Percentiles rank a stretch among this genome's conserved stretches.
These are phyloP conservation scores for Metarhizium sp. DNA, from an alignment of 2,329 filamentous ascomycete species.

Conservation along the genomic window DNA sequence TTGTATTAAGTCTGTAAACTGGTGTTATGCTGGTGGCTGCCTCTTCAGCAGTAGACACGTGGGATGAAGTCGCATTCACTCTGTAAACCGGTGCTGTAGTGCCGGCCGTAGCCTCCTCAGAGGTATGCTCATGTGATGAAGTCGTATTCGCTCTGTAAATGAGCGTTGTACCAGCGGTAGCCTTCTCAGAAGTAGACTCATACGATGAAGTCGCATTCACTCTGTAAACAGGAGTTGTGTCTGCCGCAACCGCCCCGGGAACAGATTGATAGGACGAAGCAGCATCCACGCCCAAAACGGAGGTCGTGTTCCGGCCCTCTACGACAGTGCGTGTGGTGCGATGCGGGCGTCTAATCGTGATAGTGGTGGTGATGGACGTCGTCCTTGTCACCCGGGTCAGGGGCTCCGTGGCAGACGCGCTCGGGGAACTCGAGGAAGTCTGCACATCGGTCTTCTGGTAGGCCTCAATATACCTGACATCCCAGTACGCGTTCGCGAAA, in stretches of 20 bases:
- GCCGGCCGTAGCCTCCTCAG: too few relatives aligned
- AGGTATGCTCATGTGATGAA: not conserved
- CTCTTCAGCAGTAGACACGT: too few relatives aligned
- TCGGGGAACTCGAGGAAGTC: not conserved
- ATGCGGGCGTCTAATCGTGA: slow-evolving; percentile 10
- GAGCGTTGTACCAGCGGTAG: not conserved
- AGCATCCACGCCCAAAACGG: too few relatives aligned
- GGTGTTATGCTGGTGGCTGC: too few relatives aligned
- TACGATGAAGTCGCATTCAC: not conserved
- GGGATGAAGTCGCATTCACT: too few relatives aligned
- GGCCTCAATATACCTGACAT: slow-evolving; percentile 46
- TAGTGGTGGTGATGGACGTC: slow-evolving; percentile 17
- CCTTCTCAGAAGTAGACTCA: not conserved
- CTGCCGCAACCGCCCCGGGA: too few relatives aligned
- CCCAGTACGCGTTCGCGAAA: slow-evolving; percentile 35
- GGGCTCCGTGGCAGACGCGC: not conserved
- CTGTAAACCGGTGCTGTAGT: too few relatives aligned
- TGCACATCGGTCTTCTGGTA: slow-evolving; percentile 20
- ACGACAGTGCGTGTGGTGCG: too few relatives aligned
- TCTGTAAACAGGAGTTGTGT: too few relatives aligned
- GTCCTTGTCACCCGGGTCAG: slow-evolving; percentile 13
- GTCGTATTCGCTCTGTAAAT: not conserved
- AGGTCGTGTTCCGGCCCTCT: slow-evolving; percentile 8
- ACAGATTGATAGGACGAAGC: too few relatives aligned
- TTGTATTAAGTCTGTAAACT: not conserved